Evolutionary conservation across 345 rosid genomes (phyloP).

Genomic region (Heritiera littoralis): DNA sequence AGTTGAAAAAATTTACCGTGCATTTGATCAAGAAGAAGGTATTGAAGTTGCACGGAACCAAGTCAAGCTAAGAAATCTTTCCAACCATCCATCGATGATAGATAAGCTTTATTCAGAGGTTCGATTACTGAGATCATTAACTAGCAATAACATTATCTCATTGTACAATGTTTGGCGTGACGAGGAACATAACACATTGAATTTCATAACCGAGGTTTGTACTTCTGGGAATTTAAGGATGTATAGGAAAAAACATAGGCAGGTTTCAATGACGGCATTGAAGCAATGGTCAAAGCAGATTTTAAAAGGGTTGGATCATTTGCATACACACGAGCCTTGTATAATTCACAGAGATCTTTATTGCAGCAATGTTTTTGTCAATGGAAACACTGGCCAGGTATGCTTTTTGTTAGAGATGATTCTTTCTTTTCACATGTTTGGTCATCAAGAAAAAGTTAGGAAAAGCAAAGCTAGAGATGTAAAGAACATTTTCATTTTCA

Average conservation of each 20-base stretch:
- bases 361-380: constrained; percentile 86
- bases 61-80: constrained; percentile 61
- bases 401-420: background rate
- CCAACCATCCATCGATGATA: constrained; percentile 55
- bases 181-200: constrained; percentile 47
- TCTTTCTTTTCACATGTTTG: background rate
- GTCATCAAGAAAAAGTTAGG: background rate
- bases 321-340: constrained; percentile 83
- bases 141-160: constrained; percentile 63
- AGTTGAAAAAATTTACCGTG: constrained; percentile 78
- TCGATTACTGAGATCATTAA: constrained; percentile 47
- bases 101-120: constrained; percentile 79
- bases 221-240: constrained; percentile 87
- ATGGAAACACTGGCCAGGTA: constrained; percentile 89
- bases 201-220: constrained; percentile 89
- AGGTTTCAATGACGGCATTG: constrained; percentile 76
- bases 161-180: constrained; percentile 67
- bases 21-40: constrained; percentile 90
- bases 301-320: constrained; percentile 67
- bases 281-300: constrained; percentile 94
- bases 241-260: constrained; percentile 76
- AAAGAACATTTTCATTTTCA: too few species aligned
- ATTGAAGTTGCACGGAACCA: constrained; percentile 96
- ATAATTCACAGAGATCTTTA: constrained; percentile 87
- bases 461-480: background rate